These are phyloP conservation scores for Stemphylium vesicarium DNA, from an alignment of 2,329 filamentous ascomycete species.

Conservation along the genomic window DNA sequence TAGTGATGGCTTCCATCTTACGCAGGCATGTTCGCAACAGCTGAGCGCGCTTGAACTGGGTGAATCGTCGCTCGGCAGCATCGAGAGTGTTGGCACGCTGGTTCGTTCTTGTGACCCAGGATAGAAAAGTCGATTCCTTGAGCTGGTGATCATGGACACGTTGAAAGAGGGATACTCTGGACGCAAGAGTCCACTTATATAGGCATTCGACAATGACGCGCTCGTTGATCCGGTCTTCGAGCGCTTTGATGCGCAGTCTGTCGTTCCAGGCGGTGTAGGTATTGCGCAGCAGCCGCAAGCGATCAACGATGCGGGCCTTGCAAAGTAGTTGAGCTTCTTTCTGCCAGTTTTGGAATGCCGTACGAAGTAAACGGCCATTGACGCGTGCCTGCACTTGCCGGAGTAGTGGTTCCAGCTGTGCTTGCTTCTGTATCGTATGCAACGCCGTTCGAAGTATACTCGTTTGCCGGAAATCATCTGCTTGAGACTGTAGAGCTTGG, in stretches of 20 bases:
- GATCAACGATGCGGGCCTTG: conserved; percentile 59
- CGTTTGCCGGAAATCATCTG: conserved; percentile 42
- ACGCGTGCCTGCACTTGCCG: conserved; percentile 53
- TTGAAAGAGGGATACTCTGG: conserved; percentile 49
- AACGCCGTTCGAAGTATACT: conserved; percentile 33
- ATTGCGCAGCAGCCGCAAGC: conserved; percentile 61
- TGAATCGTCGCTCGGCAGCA: conserved; percentile 39
- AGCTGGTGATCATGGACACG: conserved; percentile 44
- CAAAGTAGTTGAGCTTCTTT: conserved; percentile 50
- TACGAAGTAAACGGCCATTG: conserved; percentile 54
- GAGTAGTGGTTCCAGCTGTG: conserved; percentile 53
- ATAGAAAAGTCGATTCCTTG: conserved; percentile 35
- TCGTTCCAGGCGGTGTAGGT: conserved; percentile 69
- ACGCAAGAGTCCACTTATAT: conserved; percentile 67
- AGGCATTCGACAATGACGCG: conserved; percentile 62
- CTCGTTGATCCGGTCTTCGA: conserved; percentile 61
- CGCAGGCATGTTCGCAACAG: conserved; percentile 33
- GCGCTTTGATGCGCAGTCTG: conserved; percentile 59
- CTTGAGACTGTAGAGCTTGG: conserved; percentile 43
- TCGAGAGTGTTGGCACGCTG: conserved; percentile 37
- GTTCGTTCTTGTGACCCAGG: conserved; percentile 39
- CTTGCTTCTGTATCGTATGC: conserved; percentile 44
- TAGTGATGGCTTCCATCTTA: conserved; percentile 35
- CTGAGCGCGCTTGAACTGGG: conserved; percentile 39
- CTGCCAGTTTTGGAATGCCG: conserved; percentile 59